Percentiles rank a stretch among this genome's conserved stretches.
Evolutionary conservation across 2,329 filamentous ascomycete genomes (phyloP).

Genomic region (Alternaria gaisen): DNA sequence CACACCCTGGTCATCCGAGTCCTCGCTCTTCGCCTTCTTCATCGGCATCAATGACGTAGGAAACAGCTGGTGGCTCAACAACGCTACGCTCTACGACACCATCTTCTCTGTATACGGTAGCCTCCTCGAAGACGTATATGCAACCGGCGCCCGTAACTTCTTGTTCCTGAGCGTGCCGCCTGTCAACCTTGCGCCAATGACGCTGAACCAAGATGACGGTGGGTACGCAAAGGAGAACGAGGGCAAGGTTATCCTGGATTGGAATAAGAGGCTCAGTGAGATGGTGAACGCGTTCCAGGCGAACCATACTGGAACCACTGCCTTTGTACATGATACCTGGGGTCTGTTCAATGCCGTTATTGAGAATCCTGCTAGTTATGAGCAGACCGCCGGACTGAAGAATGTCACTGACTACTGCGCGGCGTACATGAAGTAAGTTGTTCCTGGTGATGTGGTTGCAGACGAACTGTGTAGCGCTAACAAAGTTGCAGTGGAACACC

Average conservation of each 20-base stretch:
- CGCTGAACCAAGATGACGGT: constrained; percentile 50
- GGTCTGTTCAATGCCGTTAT: constrained; percentile 62
- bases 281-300: constrained; percentile 55
- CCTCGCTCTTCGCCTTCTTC: constrained; percentile 62
- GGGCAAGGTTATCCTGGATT: constrained; percentile 59
- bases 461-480: constrained; percentile 5
- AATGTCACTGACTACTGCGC: constrained; percentile 66
- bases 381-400: constrained; percentile 62
- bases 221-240: constrained; percentile 42
- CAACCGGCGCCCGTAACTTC: constrained; percentile 59
- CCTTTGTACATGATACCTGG: constrained; percentile 64
- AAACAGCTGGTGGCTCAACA: constrained; percentile 57
- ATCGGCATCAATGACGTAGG: constrained; percentile 67
- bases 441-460: not conserved
- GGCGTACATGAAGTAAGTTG: constrained; percentile 60
- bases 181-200: constrained; percentile 63
- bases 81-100: constrained; percentile 43
- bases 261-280: constrained; percentile 58
- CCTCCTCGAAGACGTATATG: constrained; percentile 54
- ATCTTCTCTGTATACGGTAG: constrained; percentile 52
- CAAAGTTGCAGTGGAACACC: constrained; percentile 45
- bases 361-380: constrained; percentile 60
- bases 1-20: constrained; percentile 54
- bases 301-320: constrained; percentile 49
- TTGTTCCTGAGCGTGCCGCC: constrained; percentile 58